Percentiles rank a stretch among this genome's conserved stretches.
These are phyloP conservation scores for Podospora sp. DNA, from an alignment of 495 filamentous ascomycete species.

Conservation along the genomic window DNA sequence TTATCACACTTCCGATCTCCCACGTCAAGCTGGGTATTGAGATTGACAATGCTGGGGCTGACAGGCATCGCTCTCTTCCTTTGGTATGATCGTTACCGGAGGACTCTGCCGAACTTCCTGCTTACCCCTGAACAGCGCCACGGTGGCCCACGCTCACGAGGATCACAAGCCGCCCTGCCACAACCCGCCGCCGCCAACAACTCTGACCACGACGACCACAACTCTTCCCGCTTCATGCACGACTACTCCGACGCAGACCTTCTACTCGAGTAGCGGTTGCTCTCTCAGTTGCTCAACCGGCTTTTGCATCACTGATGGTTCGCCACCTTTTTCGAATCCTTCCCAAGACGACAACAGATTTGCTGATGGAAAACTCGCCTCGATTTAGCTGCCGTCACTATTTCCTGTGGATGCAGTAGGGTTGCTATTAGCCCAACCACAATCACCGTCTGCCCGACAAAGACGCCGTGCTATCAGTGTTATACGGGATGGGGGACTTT, in stretches of 20 bases:
- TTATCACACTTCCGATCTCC: background rate
- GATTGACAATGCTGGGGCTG: background rate
- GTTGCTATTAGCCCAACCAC: constrained; percentile 25
- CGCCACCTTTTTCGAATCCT: background rate
- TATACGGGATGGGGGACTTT: constrained; percentile 33
- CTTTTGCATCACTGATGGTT: constrained; percentile 34
- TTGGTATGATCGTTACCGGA: background rate
- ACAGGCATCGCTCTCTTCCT: background rate
- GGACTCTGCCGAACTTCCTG: background rate
- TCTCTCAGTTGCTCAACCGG: constrained; percentile 22
- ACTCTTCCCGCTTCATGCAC: constrained; percentile 29
- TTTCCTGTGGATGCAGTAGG: constrained; percentile 27
- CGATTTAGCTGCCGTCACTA: constrained; percentile 23
- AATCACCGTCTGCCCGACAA: constrained; percentile 28
- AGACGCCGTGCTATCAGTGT: constrained; percentile 32
- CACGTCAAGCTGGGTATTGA: background rate
- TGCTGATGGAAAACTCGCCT: background rate
- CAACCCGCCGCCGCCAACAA: constrained; percentile 2
- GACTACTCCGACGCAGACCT: constrained; percentile 28
- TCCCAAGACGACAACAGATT: background rate
- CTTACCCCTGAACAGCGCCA: background rate
- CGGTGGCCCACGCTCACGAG: background rate
- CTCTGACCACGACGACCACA: constrained; percentile 5
- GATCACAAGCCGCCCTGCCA: background rate
- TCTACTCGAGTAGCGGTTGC: constrained; percentile 32